Conservation (phyloP, 2,329 filamentous ascomycete genomes). For the Ceratocystis cubensis region DNA sequence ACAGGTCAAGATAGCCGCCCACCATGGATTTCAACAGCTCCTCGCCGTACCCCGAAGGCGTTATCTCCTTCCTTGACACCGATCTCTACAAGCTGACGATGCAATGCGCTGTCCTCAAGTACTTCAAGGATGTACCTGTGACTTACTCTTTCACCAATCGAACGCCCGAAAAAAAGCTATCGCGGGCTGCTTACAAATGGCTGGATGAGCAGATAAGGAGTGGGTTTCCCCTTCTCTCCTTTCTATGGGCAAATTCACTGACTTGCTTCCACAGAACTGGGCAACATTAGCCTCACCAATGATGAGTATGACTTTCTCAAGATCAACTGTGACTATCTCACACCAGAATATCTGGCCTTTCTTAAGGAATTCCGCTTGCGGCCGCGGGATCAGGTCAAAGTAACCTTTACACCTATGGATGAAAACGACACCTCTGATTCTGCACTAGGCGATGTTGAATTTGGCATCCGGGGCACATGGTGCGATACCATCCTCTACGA, state of each 20-base stretch:
- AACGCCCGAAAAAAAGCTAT: conserved; percentile 86
- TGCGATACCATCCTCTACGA: conserved; percentile 95
- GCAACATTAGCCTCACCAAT: conserved; percentile 61
- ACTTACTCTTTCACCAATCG: conserved; percentile 93
- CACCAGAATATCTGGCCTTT: conserved; percentile 63
- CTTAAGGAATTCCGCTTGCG: conserved; percentile 69
- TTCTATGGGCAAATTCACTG: conserved; percentile 3
- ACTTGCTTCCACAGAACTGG: conserved; percentile 49
- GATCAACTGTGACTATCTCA: conserved; percentile 69
- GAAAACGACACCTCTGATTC: conserved; percentile 49
- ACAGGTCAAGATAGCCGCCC: conserved; percentile 7
- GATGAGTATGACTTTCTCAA: conserved; percentile 73
- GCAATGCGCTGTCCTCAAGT: conserved; percentile 93
- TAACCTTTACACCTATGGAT: conserved; percentile 49
- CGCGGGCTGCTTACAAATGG: conserved; percentile 71
- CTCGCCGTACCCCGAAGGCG: conserved; percentile 57
- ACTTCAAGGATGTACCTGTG: conserved; percentile 70
- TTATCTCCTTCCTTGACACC: conserved; percentile 72
- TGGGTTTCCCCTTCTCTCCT: conserved; percentile 31
- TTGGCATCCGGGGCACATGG: conserved; percentile 74
- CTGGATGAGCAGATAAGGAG: conserved; percentile 70
- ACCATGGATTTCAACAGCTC: conserved; percentile 54
- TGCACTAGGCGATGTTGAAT: conserved; percentile 60
- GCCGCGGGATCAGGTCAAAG: conserved; percentile 65
- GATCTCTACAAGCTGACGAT: conserved; percentile 94